Evolutionary conservation across 2,329 filamentous ascomycete genomes (phyloP), one percentile per base, ranked within the genome.

Genomic region (Neofusicoccum laricinum): DNA sequence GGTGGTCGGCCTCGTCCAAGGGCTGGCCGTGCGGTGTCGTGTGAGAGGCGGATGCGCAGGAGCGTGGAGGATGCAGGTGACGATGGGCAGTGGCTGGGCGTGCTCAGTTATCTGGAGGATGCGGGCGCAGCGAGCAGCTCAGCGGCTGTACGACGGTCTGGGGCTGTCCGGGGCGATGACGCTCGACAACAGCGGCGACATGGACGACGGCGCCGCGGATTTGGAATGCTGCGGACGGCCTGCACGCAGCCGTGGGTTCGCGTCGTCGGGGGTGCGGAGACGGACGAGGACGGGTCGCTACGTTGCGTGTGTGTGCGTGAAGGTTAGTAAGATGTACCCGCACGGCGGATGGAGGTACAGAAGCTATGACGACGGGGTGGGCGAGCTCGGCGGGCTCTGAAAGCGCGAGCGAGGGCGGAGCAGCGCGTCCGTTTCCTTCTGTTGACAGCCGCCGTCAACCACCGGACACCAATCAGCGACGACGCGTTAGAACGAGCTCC

Each of bases 311-410:
- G 51, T 14, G 53, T 30, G n/a, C n/a, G 38, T 30, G 53, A 45
- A 57, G 38, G 53, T 57, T 57, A 57, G 53, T 57, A 57, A 57
- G 53, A 57, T 25, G 50, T 30, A 41, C 34, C 34, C 50, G 50
- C 50, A 21, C 50, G 5, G 34, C 34, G 58, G 58, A 49, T 49
- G 58, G 59, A 63, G 59, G 59, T 53, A 41, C 48, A 50, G 59
- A 63, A 63, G 59, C 59, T 63, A 63, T 63, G 62, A 57, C 53
- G 51, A 53, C 34, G 57, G 55, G 30, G 57, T 62, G 50, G 62
- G 25, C 50, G 51, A 64, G 62, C 53, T 64, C 58, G 46, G 58
- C 36, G 36, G 36, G 25, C 25, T 25, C 45, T 19, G 38, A 21
- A 25, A 19, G 34, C 36, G 38, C 19, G 53, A 57, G 38, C 49